Base-by-base conservation (phyloP, 2,329 filamentous ascomycete genomes). In the Atkinsonella texensis region DNA sequence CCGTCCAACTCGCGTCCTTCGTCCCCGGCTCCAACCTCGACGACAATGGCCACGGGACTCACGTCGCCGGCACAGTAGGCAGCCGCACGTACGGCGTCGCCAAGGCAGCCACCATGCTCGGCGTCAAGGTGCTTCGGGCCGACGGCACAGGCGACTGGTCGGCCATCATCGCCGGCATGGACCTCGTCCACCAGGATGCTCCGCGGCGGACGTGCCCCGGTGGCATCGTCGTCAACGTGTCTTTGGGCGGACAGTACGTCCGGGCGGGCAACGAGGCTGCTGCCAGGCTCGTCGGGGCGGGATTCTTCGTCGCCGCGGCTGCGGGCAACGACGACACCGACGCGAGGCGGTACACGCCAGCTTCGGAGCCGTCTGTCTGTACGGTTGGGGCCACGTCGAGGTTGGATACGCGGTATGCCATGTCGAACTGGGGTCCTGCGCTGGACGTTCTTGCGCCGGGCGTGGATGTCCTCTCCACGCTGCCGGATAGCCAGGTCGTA, bases 201-300 rank as follows among this genome's bases (percentile, higher is more conserved):
- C 33, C 54, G 40, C 61, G 53, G 3, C 64, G 63, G 52, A 61
- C 52, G 56, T 70, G 69, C 62, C 60, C 63, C 56, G 64, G 61
- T 1, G 69, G 70, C 35, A 63, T 69, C 41, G 74, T 77, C 23
- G 68, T 73, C 55, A 75, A 71, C 64, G 74, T 78, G 74, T 74
- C 71, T 9, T 70, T 79, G 11, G 74, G 75, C 33, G 74, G 74
- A 11, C 46, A 53, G 45, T 62, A 57, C 53, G 71, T 69, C 5
- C 43, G 65, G 2, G 60, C 73, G 17, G 59, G 74, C 54, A 78
- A 77, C 67, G 60, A 57, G 32, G 74, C 74, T 9, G 72, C 74
- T 23, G 64, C 63, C 10, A 62, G 61, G 43, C 64, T 74, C 32
- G 63, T 71, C 56, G 53, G 54, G 20, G 59, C 62, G 1, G 74